A percentile compares a stretch with the other conserved stretches of the same genome.
Evolutionary conservation across 208 protist genomes (phyloP).

Genomic region (Leishmania lainsoni): DNA sequence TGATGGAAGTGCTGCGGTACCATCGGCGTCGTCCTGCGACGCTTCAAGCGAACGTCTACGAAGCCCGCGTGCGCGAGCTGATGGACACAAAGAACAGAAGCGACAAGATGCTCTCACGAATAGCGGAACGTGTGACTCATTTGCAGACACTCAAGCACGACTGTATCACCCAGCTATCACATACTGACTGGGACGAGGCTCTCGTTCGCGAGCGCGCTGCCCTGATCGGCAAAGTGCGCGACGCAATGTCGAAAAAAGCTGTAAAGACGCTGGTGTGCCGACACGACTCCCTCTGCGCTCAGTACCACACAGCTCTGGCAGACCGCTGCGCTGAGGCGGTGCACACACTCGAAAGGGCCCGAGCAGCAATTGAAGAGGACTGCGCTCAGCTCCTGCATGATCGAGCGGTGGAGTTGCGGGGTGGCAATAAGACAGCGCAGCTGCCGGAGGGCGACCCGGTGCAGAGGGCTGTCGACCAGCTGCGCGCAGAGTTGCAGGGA

Average conservation of each 20-base stretch:
- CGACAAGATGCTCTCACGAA: constrained; percentile 59
- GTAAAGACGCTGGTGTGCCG: constrained; percentile 59
- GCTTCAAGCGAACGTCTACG: constrained; percentile 79
- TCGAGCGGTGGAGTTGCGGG: constrained; percentile 26
- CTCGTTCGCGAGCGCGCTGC: constrained; percentile 41
- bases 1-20: constrained; percentile 66
- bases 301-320: constrained; percentile 50
- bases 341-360: constrained; percentile 22
- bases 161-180: constrained; percentile 33
- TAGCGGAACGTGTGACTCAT: constrained; percentile 54
- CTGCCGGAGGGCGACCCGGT: constrained; percentile 29
- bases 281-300: constrained; percentile 41
- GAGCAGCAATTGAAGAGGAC: constrained; percentile 27
- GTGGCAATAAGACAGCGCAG: constrained; percentile 6
- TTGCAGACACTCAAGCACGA: constrained; percentile 44
- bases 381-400: constrained; percentile 30
- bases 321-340: constrained; percentile 38
- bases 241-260: constrained; percentile 44
- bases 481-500: constrained; percentile 26
- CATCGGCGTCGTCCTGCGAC: constrained; percentile 80
- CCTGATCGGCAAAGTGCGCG: constrained; percentile 44
- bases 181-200: constrained; percentile 34
- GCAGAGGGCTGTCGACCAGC: constrained; percentile 22
- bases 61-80: constrained; percentile 79
- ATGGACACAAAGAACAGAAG: constrained; percentile 44